Evolutionary conservation across 495 filamentous ascomycete species (phyloP).

Genomic region (Letharia columbiana): DNA sequence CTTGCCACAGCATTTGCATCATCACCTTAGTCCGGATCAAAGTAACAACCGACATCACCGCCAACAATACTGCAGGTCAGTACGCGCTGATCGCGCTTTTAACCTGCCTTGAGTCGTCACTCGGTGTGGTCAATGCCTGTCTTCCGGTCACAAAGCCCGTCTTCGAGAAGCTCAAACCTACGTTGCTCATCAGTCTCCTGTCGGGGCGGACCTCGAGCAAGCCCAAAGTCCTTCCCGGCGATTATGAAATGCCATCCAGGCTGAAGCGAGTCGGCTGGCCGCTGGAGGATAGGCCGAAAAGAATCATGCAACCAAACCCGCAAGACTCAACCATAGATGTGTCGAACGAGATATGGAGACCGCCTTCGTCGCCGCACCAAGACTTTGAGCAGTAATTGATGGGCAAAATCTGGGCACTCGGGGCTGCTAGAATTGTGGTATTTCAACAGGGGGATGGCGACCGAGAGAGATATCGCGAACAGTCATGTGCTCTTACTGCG

Average conservation of each 20-base stretch:
- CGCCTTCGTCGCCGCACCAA: not conserved
- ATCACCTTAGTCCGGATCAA: slow-evolving; percentile 18
- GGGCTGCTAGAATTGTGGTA: no score
- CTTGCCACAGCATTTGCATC: slow-evolving; percentile 14
- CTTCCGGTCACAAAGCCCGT: slow-evolving; percentile 20
- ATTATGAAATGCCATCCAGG: not conserved
- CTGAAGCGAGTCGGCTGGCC: not conserved
- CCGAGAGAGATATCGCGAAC: no score
- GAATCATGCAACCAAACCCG: not conserved
- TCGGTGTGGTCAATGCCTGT: slow-evolving; percentile 20
- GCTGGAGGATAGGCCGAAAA: not conserved
- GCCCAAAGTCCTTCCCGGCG: not conserved
- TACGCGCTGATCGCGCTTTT: slow-evolving; percentile 18
- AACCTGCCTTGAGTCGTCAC: slow-evolving; percentile 14
- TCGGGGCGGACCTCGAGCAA: not conserved
- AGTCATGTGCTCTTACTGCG: no score
- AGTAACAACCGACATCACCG: slow-evolving; percentile 12
- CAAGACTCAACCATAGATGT: not conserved
- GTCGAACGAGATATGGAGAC: not conserved
- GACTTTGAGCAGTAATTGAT: not conserved
- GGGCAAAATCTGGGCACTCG: not conserved
- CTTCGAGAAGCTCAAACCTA: slow-evolving; percentile 5
- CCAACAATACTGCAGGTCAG: slow-evolving; percentile 2
- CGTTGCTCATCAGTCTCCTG: not conserved
- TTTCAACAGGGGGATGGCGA: no score